Percentiles rank a stretch among this genome's conserved stretches.
phyloP scores from a whole-genome alignment of 169 alveolate genomes.

The Plasmodium vivax region DNA sequence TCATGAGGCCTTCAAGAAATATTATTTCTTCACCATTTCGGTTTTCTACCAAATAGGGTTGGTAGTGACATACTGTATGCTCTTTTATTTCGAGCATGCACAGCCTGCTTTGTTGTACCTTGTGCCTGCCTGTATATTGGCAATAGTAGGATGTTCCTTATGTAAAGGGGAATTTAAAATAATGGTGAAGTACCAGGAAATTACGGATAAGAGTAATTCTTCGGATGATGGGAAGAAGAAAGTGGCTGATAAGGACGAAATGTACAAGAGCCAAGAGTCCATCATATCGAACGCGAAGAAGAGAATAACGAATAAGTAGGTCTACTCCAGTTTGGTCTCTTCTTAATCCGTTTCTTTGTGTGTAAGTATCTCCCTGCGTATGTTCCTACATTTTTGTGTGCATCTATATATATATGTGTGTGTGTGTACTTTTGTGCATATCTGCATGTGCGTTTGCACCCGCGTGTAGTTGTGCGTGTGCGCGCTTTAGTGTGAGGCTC shows the following conservation, averaged over 20 bases:
- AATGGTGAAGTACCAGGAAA: slow-evolving; percentile 71
- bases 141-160: slow-evolving; percentile 70
- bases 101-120: slow-evolving; percentile 94
- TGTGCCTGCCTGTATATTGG: slow-evolving; percentile 90
- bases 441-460: not conserved
- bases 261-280: slow-evolving; percentile 29
- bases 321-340: not conserved
- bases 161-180: slow-evolving; percentile 69
- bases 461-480: not conserved
- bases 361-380: not conserved
- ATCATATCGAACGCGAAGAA: slow-evolving; percentile 21
- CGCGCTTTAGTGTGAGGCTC: not conserved
- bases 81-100: slow-evolving; percentile 88
- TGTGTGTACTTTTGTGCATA: not conserved
- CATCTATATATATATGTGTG: not conserved
- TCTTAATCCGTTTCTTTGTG: not conserved
- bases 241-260: slow-evolving; percentile 20
- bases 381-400: not conserved
- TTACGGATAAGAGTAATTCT: slow-evolving; percentile 26
- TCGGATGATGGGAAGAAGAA: slow-evolving; percentile 33
- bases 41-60: slow-evolving; percentile 90
- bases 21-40: slow-evolving; percentile 76
- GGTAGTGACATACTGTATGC: slow-evolving; percentile 87
- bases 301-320: slow-evolving; percentile 15
- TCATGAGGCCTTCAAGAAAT: slow-evolving; percentile 66